These are phyloP conservation scores for Solioccasus polychromus DNA, from an alignment of 768 basidiomycete species.

Conservation along the genomic window DNA sequence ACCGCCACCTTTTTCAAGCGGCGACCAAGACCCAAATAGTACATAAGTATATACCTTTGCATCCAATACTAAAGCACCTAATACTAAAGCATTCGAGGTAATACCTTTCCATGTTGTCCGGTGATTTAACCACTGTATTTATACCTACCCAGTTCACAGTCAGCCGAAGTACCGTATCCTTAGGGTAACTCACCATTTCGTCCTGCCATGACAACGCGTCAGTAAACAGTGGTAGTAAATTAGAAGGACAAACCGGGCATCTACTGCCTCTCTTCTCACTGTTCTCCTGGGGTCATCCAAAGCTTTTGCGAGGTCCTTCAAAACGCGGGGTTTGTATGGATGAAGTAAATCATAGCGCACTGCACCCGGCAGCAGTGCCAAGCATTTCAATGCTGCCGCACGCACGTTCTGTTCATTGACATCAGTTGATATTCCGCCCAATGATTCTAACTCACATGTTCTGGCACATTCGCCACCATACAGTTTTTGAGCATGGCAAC, in stretches of 20 bases:
- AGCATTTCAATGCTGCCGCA: conserved; percentile 67
- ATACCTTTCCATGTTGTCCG: too few relatives aligned
- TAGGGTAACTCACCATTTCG: conserved; percentile 23
- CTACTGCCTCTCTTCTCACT: conserved; percentile 87
- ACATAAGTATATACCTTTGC: too few relatives aligned
- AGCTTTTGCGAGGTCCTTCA: conserved; percentile 69
- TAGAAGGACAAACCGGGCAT: conserved; percentile 50
- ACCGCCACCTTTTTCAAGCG: conserved; percentile 14
- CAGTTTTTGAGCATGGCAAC: conserved; percentile 68
- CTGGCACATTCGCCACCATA: conserved; percentile 46
- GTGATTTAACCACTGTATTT: conserved; percentile 24
- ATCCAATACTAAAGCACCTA: too few relatives aligned
- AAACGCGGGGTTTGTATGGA: conserved; percentile 67
- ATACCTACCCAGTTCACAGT: conserved; percentile 20
- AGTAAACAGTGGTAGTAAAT: neutral
- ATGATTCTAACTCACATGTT: conserved; percentile 43
- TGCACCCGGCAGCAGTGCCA: conserved; percentile 68
- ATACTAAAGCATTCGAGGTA: too few relatives aligned
- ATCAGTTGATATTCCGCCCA: conserved; percentile 1
- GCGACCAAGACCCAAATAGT: conserved; percentile 13
- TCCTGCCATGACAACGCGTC: conserved; percentile 17
- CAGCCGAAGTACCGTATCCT: neutral
- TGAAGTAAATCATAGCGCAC: conserved; percentile 85
- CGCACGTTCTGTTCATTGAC: conserved; percentile 61
- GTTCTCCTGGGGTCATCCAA: conserved; percentile 87